These are phyloP conservation scores for Phytophthora cryptogea DNA, from an alignment of 352 stramenopile species.

Conservation along the genomic window DNA sequence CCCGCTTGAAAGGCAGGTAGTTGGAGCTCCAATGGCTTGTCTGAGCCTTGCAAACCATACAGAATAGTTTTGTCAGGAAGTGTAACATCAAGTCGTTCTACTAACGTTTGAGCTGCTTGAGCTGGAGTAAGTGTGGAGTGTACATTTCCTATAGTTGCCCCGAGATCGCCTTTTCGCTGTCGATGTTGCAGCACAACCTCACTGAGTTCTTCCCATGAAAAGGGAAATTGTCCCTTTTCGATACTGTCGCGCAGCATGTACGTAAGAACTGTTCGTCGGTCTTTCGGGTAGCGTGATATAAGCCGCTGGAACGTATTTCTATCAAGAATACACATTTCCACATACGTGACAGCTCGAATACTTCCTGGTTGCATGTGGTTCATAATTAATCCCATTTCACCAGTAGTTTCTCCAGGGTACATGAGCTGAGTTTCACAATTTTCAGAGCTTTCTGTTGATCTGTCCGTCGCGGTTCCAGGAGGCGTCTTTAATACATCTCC, in stretches of 20 bases:
- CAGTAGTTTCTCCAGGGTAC: background rate
- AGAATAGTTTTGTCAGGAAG: slow-evolving; percentile 3
- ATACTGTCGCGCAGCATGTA: slow-evolving; percentile 1
- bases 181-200: background rate
- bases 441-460: background rate
- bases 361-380: slow-evolving; percentile 1
- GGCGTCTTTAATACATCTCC: background rate
- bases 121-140: slow-evolving; percentile 1
- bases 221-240: slow-evolving; percentile 5
- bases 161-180: background rate
- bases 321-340: slow-evolving; percentile 8
- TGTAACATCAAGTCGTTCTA: slow-evolving; percentile 1
- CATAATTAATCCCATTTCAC: slow-evolving; percentile 11
- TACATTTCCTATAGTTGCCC: background rate
- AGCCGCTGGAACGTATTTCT: slow-evolving; percentile 4
- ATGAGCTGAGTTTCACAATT: slow-evolving; percentile 1
- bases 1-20: background rate
- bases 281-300: slow-evolving; percentile 7
- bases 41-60: slow-evolving; percentile 5
- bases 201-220: slow-evolving; percentile 1
- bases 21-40: background rate
- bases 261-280: background rate
- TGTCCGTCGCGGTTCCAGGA: background rate
- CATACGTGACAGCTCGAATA: slow-evolving; percentile 6
- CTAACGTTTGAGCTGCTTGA: slow-evolving; percentile 2